phyloP scores from a whole-genome alignment of 106 monocot species.

The Dendrobium nobile region DNA sequence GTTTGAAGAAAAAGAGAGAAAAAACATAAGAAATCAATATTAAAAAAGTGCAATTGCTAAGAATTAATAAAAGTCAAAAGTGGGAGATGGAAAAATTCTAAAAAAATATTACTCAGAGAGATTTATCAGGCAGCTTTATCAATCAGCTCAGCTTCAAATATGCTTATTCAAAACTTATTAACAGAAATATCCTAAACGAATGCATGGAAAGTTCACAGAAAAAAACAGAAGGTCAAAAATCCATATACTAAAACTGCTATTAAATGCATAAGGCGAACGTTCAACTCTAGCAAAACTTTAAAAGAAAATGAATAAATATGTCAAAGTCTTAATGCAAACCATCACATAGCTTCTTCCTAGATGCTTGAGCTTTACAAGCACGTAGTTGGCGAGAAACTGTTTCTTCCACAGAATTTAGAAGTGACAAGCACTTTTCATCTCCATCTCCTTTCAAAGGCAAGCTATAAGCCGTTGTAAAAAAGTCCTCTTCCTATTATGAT shows the following conservation, averaged over 20 bases:
- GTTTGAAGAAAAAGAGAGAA: too few species aligned
- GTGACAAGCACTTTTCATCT: conserved; percentile 77
- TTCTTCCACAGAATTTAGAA: conserved; percentile 92
- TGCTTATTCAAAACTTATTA: neutral
- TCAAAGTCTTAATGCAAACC: conserved; percentile 30
- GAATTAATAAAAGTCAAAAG: neutral
- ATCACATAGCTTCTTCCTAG: conserved; percentile 60
- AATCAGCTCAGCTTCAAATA: neutral
- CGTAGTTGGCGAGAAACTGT: conserved; percentile 76
- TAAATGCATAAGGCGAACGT: neutral
- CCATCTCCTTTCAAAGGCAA: conserved; percentile 80
- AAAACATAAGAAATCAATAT: neutral
- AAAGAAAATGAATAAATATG: neutral
- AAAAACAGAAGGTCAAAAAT: neutral
- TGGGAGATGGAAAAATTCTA: neutral
- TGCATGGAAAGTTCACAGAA: neutral
- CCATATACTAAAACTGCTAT: neutral
- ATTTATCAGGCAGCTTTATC: neutral
- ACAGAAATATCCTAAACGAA: neutral
- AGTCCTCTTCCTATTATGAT: conserved; percentile 80
- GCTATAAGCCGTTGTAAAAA: conserved; percentile 82
- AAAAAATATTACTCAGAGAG: neutral
- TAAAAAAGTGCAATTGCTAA: neutral
- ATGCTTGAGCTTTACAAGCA: conserved; percentile 61
- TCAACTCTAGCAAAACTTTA: conserved; percentile 1